These are phyloP conservation scores for Pyrenochaeta sp. DNA, from an alignment of 2,329 filamentous ascomycete genomes.

Conservation along the genomic window DNA sequence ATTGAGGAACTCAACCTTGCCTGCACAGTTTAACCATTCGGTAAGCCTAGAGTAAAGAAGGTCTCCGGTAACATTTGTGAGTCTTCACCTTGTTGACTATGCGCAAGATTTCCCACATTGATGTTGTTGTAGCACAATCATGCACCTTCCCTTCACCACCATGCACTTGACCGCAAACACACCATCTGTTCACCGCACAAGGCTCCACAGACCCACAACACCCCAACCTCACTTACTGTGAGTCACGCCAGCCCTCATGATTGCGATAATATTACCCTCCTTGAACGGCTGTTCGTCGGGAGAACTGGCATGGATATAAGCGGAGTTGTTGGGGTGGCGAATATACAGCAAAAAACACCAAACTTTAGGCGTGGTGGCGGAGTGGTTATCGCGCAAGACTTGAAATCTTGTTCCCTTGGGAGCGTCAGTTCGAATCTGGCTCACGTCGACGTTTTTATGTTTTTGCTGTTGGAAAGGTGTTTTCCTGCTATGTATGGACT, in stretches of 20 bases:
- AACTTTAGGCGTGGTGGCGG: conserved; percentile 40
- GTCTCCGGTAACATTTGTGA: too few relatives aligned
- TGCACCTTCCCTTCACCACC: neutral
- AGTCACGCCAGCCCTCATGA: neutral
- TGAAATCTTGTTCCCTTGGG: conserved; percentile 51
- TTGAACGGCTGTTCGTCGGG: neutral
- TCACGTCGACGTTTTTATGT: conserved; percentile 34
- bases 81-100: neutral
- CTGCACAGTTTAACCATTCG: too few relatives aligned
- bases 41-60: too few relatives aligned
- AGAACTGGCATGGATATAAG: too few relatives aligned
- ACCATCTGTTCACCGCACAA: neutral
- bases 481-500: too few relatives aligned
- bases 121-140: neutral
- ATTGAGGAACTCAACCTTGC: too few relatives aligned
- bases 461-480: neutral
- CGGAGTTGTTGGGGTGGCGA: neutral
- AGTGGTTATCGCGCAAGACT: conserved; percentile 51
- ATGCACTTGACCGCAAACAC: neutral
- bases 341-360: neutral
- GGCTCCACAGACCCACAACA: neutral
- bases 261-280: too few relatives aligned
- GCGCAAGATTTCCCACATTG: neutral
- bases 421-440: conserved; percentile 48
- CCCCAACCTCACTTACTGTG: neutral